A percentile compares a stretch with the other conserved stretches of the same genome.
Conservation (phyloP, 768 basidiomycete genomes). For the Lentinula detonsa region DNA sequence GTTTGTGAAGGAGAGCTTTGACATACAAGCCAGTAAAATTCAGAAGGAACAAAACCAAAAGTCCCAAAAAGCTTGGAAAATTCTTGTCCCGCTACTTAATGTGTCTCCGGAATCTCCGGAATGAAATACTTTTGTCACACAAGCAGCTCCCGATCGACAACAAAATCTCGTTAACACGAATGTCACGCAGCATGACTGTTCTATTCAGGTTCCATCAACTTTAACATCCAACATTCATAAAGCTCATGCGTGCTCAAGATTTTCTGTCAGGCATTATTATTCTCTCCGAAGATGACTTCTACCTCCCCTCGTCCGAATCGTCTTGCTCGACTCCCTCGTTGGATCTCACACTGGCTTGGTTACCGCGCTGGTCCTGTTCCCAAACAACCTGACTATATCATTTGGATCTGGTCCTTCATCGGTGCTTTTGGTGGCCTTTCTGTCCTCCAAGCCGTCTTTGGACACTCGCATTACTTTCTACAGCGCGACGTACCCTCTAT, state of each 20-base stretch:
- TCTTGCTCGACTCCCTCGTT: not conserved
- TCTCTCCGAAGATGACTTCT: not conserved
- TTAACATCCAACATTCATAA: not conserved
- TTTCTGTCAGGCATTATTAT: not conserved
- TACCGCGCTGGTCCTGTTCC: not conserved
- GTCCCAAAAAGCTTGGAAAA: too few relatives aligned
- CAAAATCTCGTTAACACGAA: not conserved
- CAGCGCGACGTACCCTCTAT: slow-evolving; percentile 38
- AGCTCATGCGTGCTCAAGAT: not conserved
- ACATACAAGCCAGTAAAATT: too few relatives aligned
- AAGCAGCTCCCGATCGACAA: not conserved
- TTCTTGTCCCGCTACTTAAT: too few relatives aligned
- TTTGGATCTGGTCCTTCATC: slow-evolving; percentile 49
- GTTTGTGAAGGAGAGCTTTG: too few relatives aligned
- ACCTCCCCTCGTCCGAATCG: not conserved
- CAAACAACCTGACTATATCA: slow-evolving; percentile 18
- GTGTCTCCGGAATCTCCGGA: not conserved
- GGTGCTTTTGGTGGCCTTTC: slow-evolving; percentile 46
- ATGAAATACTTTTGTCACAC: not conserved
- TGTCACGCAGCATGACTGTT: not conserved
- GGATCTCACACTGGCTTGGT: not conserved
- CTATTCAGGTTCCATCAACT: not conserved
- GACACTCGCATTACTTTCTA: slow-evolving; percentile 41
- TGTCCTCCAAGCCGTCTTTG: slow-evolving; percentile 43
- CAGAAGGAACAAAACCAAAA: too few relatives aligned